A percentile compares a stretch with the other conserved stretches of the same genome.
These are phyloP conservation scores for Cryptococcus sp. DNA, from an alignment of 1,284 basidiomycete species.

Conservation along the genomic window DNA sequence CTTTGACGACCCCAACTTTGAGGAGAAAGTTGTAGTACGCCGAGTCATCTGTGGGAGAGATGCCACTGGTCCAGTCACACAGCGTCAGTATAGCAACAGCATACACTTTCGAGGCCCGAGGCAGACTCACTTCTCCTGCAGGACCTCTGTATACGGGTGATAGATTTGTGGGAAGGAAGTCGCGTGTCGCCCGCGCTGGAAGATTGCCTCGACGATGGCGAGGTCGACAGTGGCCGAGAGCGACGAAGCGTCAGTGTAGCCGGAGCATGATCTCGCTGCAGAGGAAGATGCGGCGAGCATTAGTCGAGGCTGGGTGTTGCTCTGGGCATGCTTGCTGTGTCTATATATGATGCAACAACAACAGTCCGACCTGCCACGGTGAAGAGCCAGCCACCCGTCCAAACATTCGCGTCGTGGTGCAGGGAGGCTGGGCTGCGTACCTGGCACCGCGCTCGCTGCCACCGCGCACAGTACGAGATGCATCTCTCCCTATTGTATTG, in stretches of 20 bases:
- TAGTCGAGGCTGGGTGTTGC: not conserved
- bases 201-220: slow-evolving; percentile 42
- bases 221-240: slow-evolving; percentile 37
- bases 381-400: too few relatives aligned
- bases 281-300: slow-evolving; percentile 24
- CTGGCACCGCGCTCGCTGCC: too few relatives aligned
- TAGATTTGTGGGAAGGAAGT: slow-evolving; percentile 41
- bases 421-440: too few relatives aligned
- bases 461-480: too few relatives aligned
- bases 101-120: not conserved
- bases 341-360: too few relatives aligned
- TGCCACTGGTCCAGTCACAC: slow-evolving; percentile 24
- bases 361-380: too few relatives aligned
- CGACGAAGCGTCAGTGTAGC: slow-evolving; percentile 21
- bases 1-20: slow-evolving; percentile 46
- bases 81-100: not conserved
- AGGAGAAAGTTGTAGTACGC: slow-evolving; percentile 48
- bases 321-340: too few relatives aligned
- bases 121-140: slow-evolving; percentile 35
- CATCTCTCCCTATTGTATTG: too few relatives aligned
- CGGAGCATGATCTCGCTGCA: slow-evolving; percentile 15
- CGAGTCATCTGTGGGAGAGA: slow-evolving; percentile 35
- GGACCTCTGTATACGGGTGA: slow-evolving; percentile 34
- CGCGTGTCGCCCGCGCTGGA: slow-evolving; percentile 33
- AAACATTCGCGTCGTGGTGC: too few relatives aligned